Evolutionary conservation across 768 basidiomycete species (phyloP).

Genomic region (Suillus weaverae): DNA sequence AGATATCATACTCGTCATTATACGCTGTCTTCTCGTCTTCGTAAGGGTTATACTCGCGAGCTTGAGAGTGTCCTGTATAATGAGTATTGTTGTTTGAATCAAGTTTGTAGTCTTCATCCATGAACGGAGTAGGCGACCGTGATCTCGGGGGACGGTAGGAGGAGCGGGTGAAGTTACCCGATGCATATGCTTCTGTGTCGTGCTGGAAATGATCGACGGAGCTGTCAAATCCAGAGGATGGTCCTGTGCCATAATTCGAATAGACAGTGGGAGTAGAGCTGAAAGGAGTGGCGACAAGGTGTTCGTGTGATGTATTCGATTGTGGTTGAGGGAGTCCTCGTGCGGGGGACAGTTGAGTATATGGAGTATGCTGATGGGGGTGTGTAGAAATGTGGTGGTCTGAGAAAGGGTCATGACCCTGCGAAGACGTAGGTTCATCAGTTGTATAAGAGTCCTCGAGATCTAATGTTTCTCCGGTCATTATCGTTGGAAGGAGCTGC

Average conservation of each 20-base stretch:
- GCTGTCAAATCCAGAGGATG: constrained; percentile 34
- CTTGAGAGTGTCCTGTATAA: constrained; percentile 44
- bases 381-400: constrained; percentile 31
- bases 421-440: constrained; percentile 16
- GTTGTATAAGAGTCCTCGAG: constrained; percentile 36
- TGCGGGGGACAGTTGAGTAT: constrained; percentile 38
- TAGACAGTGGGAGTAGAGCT: constrained; percentile 15
- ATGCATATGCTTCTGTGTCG: constrained; percentile 69
- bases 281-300: constrained; percentile 28
- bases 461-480: constrained; percentile 65
- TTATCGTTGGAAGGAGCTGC: constrained; percentile 58
- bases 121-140: constrained; percentile 75
- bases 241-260: constrained; percentile 14
- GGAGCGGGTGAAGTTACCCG: constrained; percentile 54
- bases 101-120: constrained; percentile 70
- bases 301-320: constrained; percentile 10
- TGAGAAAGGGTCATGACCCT: constrained; percentile 32
- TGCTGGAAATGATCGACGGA: constrained; percentile 59
- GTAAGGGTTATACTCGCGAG: constrained; percentile 10
- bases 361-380: constrained; percentile 32
- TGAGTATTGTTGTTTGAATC: constrained; percentile 57
- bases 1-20: constrained; percentile 31
- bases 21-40: constrained; percentile 26
- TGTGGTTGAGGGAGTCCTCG: constrained; percentile 29
- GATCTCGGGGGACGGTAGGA: constrained; percentile 57